Conservation (phyloP, 768 basidiomycete genomes). For the Russula earlei region DNA sequence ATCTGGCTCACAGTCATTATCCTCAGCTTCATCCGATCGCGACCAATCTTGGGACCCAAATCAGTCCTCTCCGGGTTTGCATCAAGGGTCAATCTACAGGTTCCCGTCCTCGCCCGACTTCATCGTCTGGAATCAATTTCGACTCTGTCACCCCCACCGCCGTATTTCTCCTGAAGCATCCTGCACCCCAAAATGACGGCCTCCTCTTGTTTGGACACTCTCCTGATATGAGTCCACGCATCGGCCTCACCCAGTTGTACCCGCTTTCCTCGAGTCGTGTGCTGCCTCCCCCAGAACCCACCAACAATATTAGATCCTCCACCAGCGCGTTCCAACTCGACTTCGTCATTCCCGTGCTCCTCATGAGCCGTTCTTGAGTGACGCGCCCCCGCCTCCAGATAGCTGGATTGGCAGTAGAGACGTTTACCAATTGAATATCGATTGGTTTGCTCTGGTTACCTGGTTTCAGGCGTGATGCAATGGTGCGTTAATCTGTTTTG, state of each 20-base stretch:
- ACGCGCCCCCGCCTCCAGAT: constrained; percentile 47
- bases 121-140: constrained; percentile 9
- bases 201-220: constrained; percentile 15
- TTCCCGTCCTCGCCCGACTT: constrained; percentile 1
- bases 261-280: constrained; percentile 9
- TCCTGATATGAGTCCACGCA: constrained; percentile 14
- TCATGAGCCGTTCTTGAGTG: constrained; percentile 50
- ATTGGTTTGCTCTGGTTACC: constrained; percentile 51
- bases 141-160: constrained; percentile 22
- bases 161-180: constrained; percentile 21
- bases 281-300: constrained; percentile 38
- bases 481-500: constrained; percentile 32
- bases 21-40: constrained; percentile 17
- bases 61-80: constrained; percentile 11
- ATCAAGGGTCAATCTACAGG: constrained; percentile 1
- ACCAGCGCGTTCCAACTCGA: constrained; percentile 23
- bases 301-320: constrained; percentile 47
- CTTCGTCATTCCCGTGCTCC: constrained; percentile 27
- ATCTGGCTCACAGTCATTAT: constrained; percentile 18
- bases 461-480: constrained; percentile 57
- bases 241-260: constrained; percentile 10
- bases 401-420: constrained; percentile 60
- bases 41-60: constrained; percentile 13
- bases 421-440: constrained; percentile 44
- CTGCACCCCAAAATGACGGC: constrained; percentile 17